Conservation (phyloP, 202 grass and related monocot genomes). For the Digitaria exilis region DNA sequence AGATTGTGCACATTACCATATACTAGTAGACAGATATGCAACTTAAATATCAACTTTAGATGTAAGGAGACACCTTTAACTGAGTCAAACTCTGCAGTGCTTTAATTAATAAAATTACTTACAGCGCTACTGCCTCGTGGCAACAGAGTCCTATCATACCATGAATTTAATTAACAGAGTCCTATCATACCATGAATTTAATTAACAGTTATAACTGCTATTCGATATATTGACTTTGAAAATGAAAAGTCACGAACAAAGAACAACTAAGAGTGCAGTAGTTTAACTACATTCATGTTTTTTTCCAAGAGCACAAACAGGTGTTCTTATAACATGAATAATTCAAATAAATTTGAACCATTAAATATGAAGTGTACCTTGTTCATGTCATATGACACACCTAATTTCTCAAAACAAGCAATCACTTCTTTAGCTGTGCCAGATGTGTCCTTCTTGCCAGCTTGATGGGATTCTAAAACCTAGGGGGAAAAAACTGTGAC, state of each 20-base stretch:
- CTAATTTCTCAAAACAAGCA: conserved; percentile 82
- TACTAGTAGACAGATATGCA: not conserved
- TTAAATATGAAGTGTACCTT: conserved; percentile 48
- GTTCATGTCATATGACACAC: conserved; percentile 64
- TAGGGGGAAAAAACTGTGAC: conserved; percentile 41
- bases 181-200: not conserved
- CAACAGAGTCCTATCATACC: conserved; percentile 11
- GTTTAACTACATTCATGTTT: not conserved
- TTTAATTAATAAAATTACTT: not conserved
- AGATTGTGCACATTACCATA: not conserved
- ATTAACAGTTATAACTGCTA: not conserved
- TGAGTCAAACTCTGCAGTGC: not conserved
- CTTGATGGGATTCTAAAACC: conserved; percentile 96
- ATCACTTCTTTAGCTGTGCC: conserved; percentile 86
- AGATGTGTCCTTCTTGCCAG: conserved; percentile 76
- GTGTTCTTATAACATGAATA: conserved; percentile 2
- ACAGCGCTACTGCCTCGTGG: not conserved
- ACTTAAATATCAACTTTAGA: not conserved
- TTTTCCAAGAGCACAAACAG: not conserved
- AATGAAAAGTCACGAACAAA: not conserved
- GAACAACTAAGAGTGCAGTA: not conserved
- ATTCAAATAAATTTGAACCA: not conserved
- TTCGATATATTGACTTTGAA: not conserved
- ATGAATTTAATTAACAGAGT: not conserved
- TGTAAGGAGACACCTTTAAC: not conserved